These are phyloP conservation scores for Rubia yunnanensis DNA, from an alignment of 257 asterid genomes.

Conservation along the genomic window DNA sequence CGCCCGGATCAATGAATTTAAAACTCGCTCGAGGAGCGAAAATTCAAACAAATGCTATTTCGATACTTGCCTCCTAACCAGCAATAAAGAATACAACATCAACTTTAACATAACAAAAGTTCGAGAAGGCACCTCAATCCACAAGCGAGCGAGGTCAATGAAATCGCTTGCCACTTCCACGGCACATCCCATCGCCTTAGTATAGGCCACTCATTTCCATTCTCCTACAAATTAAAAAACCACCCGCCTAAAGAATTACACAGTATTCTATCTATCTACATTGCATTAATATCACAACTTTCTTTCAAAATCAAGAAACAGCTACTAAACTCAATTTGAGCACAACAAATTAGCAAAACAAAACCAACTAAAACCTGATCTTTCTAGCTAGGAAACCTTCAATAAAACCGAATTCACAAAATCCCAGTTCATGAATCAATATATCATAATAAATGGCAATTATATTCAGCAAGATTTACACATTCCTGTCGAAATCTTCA, in stretches of 20 bases:
- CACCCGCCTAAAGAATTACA: slow-evolving; percentile 7
- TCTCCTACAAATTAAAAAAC: slow-evolving; percentile 31
- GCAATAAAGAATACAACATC: neutral
- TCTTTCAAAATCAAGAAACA: neutral
- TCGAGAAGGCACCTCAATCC: slow-evolving; percentile 67
- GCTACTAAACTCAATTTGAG: neutral
- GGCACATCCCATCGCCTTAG: slow-evolving; percentile 93
- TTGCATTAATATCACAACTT: neutral
- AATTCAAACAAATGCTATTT: neutral
- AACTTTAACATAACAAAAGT: neutral
- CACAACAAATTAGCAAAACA: neutral
- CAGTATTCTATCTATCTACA: neutral
- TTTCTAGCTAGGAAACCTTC: neutral
- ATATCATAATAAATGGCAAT: too few species aligned
- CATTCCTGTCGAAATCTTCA: too few species aligned
- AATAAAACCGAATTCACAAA: neutral
- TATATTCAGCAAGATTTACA: too few species aligned
- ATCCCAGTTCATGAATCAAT: too few species aligned
- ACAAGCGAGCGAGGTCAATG: slow-evolving; percentile 87
- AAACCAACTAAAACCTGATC: neutral
- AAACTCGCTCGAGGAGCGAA: neutral
- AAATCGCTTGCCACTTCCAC: slow-evolving; percentile 94
- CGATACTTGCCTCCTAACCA: neutral
- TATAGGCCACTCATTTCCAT: slow-evolving; percentile 50
- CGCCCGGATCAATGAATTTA: neutral